Conservation (phyloP, 2,329 filamentous ascomycete genomes). For the Conoideocrella luteorostrata region DNA sequence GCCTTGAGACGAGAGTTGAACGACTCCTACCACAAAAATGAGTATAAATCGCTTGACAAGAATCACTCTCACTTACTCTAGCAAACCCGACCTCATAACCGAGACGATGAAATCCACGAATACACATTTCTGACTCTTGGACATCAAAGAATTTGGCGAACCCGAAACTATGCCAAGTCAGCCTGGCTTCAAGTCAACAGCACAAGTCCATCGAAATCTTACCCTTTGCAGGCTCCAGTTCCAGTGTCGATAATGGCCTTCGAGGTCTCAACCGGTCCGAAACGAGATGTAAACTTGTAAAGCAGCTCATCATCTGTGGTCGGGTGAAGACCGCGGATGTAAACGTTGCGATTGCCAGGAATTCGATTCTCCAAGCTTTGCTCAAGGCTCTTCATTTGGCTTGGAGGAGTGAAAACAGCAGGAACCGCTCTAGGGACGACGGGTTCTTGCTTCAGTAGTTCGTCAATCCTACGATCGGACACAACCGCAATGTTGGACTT, state of each 20-base stretch:
- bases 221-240: conserved; percentile 96
- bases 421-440: conserved; percentile 82
- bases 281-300: conserved; percentile 73
- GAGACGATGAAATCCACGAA: conserved; percentile 87
- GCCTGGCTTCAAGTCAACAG: not conserved
- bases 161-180: conserved; percentile 63
- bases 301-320: conserved; percentile 92
- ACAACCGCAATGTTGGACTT: conserved; percentile 35
- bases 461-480: conserved; percentile 51
- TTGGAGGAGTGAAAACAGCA: conserved; percentile 77
- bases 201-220: conserved; percentile 26
- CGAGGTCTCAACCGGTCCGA: conserved; percentile 90
- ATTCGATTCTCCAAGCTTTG: conserved; percentile 92
- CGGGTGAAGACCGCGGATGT: conserved; percentile 91
- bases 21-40: conserved; percentile 60
- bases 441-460: conserved; percentile 68
- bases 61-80: conserved; percentile 53
- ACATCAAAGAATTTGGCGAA: conserved; percentile 93
- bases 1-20: conserved; percentile 98
- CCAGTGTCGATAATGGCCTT: conserved; percentile 97
- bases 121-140: conserved; percentile 88
- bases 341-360: conserved; percentile 90
- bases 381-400: conserved; percentile 82
- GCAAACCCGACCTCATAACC: conserved; percentile 98
- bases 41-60: not conserved